phyloP scores from a whole-genome alignment of 2,329 filamentous ascomycete genomes.

The Talaromyces albobiverticillius region DNA sequence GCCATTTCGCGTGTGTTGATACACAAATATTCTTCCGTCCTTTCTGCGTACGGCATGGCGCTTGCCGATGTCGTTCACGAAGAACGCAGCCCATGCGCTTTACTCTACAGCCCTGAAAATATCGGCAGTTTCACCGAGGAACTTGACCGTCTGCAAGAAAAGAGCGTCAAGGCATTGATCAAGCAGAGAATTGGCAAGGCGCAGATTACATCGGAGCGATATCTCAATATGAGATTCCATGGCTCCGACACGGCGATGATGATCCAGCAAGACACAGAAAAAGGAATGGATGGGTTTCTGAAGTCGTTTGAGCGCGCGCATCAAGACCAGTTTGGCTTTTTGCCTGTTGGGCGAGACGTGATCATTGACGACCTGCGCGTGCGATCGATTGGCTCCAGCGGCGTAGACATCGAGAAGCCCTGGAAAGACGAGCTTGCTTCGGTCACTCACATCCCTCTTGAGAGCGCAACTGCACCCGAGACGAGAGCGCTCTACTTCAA shows the following conservation, averaged over 20 bases:
- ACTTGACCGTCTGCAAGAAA: background rate
- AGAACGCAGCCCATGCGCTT: background rate
- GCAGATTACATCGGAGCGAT: slow-evolving; percentile 2
- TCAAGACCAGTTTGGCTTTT: slow-evolving; percentile 84
- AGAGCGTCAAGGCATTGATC: background rate
- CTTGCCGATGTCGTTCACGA: slow-evolving; percentile 1
- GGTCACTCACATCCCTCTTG: background rate
- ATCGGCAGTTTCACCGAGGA: background rate
- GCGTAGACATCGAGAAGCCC: background rate
- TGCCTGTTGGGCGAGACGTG: slow-evolving; percentile 69
- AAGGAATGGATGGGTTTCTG: background rate
- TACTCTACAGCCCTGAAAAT: background rate
- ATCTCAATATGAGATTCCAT: slow-evolving; percentile 2
- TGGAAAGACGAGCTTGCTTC: slow-evolving; percentile 10
- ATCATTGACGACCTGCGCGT: slow-evolving; percentile 82
- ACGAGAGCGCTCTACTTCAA: no score
- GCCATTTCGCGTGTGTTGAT: slow-evolving; percentile 83
- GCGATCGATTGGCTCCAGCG: slow-evolving; percentile 34
- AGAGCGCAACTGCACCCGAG: no score
- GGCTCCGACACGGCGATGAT: background rate
- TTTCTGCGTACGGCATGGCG: background rate
- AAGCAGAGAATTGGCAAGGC: background rate
- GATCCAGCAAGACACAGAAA: background rate
- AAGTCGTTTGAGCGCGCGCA: slow-evolving; percentile 43
- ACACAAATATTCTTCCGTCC: slow-evolving; percentile 75